phyloP scores from a whole-genome alignment of 2,329 filamentous ascomycete genomes.

The Didymella exigua region DNA sequence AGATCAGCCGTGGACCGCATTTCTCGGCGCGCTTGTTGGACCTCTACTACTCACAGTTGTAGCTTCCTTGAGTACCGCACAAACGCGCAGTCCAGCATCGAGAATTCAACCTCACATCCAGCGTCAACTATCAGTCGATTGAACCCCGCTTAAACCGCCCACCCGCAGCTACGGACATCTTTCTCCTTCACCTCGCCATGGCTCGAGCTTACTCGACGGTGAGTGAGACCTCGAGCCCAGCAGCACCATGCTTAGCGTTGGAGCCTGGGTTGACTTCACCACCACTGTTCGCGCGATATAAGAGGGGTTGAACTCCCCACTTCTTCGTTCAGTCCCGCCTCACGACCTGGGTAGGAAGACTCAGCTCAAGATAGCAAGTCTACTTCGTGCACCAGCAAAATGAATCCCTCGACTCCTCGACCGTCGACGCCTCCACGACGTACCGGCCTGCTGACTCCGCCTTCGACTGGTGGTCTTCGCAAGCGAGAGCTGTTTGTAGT shows the following conservation, averaged over 20 bases:
- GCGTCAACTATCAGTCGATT: neutral
- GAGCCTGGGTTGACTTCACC: neutral
- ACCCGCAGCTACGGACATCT: neutral
- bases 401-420: slow-evolving; percentile 2
- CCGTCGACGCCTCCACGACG: slow-evolving; percentile 17
- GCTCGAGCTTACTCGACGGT: neutral
- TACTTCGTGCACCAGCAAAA: neutral
- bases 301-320: neutral
- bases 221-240: neutral
- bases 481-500: slow-evolving; percentile 9
- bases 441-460: slow-evolving; percentile 25
- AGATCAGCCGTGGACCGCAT: neutral
- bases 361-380: neutral
- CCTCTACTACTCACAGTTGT: neutral
- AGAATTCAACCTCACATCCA: neutral
- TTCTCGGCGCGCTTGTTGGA: neutral
- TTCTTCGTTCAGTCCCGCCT: neutral
- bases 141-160: neutral
- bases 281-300: neutral
- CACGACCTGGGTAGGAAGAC: neutral
- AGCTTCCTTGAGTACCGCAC: neutral
- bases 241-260: neutral
- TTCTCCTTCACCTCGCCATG: slow-evolving; percentile 6
- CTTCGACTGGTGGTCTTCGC: slow-evolving; percentile 19
- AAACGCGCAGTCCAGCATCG: too few species aligned